A percentile compares a stretch with the other conserved stretches of the same genome.
phyloP scores from a whole-genome alignment of 257 asterid genomes.

The Solanum medicagineum region DNA sequence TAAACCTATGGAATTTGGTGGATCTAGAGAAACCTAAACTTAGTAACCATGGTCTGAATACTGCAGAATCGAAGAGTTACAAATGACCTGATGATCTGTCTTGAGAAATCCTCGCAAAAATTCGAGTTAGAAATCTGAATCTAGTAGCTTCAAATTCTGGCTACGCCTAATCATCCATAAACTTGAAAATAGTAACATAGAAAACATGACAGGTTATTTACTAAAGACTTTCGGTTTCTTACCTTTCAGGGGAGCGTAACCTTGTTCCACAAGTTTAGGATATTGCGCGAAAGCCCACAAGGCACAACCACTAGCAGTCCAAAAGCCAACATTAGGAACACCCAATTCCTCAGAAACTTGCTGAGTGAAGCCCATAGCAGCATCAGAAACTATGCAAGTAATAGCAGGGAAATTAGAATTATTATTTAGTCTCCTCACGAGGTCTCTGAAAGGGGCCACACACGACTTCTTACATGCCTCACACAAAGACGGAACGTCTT shows the following conservation, averaged over 20 bases:
- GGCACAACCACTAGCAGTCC: slow-evolving; percentile 13
- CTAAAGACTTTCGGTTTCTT: background rate
- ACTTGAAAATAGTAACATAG: too few relatives aligned
- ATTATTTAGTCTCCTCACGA: background rate
- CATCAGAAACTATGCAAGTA: slow-evolving; percentile 12
- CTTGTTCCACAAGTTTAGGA: slow-evolving; percentile 5
- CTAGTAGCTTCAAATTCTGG: too few relatives aligned
- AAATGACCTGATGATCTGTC: too few relatives aligned
- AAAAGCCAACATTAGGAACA: slow-evolving; percentile 6
- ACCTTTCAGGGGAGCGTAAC: slow-evolving; percentile 15
- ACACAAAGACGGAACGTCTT: slow-evolving; percentile 2
- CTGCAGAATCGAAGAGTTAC: too few relatives aligned
- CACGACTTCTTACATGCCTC: slow-evolving; percentile 6
- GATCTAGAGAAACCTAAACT: too few relatives aligned
- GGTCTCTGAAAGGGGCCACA: slow-evolving; percentile 4
- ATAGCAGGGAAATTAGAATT: background rate
- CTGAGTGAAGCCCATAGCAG: slow-evolving; percentile 6
- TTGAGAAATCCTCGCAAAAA: too few relatives aligned
- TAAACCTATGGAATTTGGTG: too few relatives aligned
- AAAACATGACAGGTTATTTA: too few relatives aligned
- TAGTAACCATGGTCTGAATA: too few relatives aligned
- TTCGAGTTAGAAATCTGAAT: too few relatives aligned
- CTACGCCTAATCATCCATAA: too few relatives aligned
- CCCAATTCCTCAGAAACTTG: slow-evolving; percentile 2
- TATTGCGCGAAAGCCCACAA: slow-evolving; percentile 1